Evolutionary conservation across 345 rosid species (phyloP), one percentile per base, ranked within the genome.

Genomic region (rapeseed (Brassica napus)): DNA sequence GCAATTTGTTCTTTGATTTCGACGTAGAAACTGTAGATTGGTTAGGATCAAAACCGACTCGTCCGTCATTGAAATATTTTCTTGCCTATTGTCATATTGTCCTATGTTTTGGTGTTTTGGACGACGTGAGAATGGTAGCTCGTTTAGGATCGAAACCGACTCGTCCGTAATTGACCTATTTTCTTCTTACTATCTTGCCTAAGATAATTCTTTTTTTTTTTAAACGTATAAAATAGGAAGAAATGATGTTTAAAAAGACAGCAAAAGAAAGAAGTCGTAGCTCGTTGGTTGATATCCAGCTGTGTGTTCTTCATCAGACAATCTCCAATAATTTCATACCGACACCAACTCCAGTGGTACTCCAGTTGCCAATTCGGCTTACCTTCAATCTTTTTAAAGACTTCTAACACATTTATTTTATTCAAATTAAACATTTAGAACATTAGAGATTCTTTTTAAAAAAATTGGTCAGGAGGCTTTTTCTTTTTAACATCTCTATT

Each of bases 291-390:
- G 61, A 42, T 42, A 18, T 68, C 67, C 68, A 76, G 61, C 79
- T 59, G 79, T 76, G 5, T 3, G 3, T 76, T 68, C 73, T 68
- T 68, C 79, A 37, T 67, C 66, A 24, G 31, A 23, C 26, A 24
- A 23, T 24, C 32, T 66, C 79, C 54, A 67, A 57, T 76, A 28
- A 76, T 76, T 26, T 68, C 68, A 76, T 37, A 58, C 0, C 30
- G 61, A 68, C 68, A 68, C 79, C 61, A 76, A 76, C 60, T 68
- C 61, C 73, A 68, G 79, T 68, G 67, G 31, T 76, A 59, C 73
- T 59, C 44, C 79, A 42, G 73, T 68, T 76, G 73, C 79, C 79
- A 68, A 32, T 57, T 59, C 72, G 26, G 65, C 71, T 65, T 52
- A 32, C 42, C 30, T 15, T 65, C 39, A 55, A n/a, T 16, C 24